These are phyloP conservation scores for Trichaptum fuscoviolaceum DNA, from an alignment of 768 basidiomycete species.

Conservation along the genomic window DNA sequence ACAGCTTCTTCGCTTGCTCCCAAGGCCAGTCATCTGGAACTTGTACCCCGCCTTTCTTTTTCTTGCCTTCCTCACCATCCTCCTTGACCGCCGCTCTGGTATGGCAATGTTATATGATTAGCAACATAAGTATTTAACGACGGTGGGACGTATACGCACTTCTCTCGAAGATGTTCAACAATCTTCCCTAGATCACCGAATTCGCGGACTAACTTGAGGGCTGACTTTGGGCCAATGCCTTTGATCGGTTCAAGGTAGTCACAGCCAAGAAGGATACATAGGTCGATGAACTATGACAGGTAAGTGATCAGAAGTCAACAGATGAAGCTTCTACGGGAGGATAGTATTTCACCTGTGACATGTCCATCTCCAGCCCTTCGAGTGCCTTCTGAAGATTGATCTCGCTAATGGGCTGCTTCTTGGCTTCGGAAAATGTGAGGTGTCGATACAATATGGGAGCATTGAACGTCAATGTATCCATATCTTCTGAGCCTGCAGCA, in stretches of 20 bases:
- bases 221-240: constrained; percentile 93
- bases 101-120: constrained; percentile 10
- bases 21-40: constrained; percentile 97
- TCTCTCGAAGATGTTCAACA: constrained; percentile 73
- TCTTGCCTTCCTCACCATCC: constrained; percentile 48
- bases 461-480: constrained; percentile 97
- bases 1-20: constrained; percentile 90
- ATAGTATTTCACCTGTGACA: constrained; percentile 64
- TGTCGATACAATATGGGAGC: constrained; percentile 91
- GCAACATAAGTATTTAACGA: background rate
- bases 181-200: constrained; percentile 66
- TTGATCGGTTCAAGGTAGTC: constrained; percentile 99
- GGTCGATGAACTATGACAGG: constrained; percentile 75
- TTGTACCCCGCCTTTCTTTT: constrained; percentile 69
- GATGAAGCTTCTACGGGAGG: background rate
- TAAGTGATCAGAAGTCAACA: background rate
- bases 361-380: constrained; percentile 86
- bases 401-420: constrained; percentile 93
- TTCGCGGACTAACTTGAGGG: constrained; percentile 87
- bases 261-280: constrained; percentile 94
- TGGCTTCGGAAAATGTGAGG: constrained; percentile 96
- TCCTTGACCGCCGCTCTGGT: constrained; percentile 37
- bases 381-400: constrained; percentile 79
- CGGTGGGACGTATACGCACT: constrained; percentile 37
- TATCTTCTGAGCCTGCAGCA: constrained; percentile 97